Percentiles rank a stretch among this genome's conserved stretches.
Evolutionary conservation across 768 basidiomycete species (phyloP).

Genomic region (Lentinula aciculospora): DNA sequence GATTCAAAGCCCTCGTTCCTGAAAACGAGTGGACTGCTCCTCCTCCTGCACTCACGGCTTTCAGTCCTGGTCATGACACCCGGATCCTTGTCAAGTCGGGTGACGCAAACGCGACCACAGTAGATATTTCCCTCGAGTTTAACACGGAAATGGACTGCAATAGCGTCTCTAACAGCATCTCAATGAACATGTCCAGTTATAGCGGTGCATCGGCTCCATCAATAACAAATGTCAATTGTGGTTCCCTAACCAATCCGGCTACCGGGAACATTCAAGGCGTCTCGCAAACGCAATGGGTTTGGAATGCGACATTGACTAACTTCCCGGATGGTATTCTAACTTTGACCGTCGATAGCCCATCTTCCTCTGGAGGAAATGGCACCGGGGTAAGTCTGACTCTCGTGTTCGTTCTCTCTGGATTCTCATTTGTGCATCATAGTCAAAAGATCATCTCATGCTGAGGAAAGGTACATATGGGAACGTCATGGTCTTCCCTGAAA

Average conservation of each 20-base stretch:
- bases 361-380: conserved; percentile 33
- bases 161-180: conserved; percentile 60
- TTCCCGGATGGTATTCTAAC: conserved; percentile 82
- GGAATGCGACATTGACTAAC: conserved; percentile 68
- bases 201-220: conserved; percentile 50
- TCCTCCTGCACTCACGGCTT: conserved; percentile 73
- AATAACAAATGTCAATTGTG: conserved; percentile 46
- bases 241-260: conserved; percentile 39
- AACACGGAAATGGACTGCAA: conserved; percentile 71
- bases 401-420: conserved; percentile 5
- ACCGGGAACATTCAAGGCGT: conserved; percentile 48
- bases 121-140: conserved; percentile 81
- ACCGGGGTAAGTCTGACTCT: conserved; percentile 54
- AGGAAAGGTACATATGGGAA: conserved; percentile 76
- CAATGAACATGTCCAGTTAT: conserved; percentile 66
- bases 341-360: conserved; percentile 59
- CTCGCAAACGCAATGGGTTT: conserved; percentile 58
- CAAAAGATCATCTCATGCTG: conserved; percentile 71
- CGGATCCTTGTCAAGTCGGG: conserved; percentile 52
- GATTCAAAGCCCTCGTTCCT: conserved; percentile 82
- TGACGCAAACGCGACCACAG: conserved; percentile 61
- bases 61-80: conserved; percentile 82
- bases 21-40: conserved; percentile 59
- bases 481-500: conserved; percentile 83
- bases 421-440: conserved; percentile 47